A percentile compares a stretch with the other conserved stretches of the same genome.
These are phyloP conservation scores for Solanum sitiens DNA, from an alignment of 257 asterid genomes.

Conservation along the genomic window DNA sequence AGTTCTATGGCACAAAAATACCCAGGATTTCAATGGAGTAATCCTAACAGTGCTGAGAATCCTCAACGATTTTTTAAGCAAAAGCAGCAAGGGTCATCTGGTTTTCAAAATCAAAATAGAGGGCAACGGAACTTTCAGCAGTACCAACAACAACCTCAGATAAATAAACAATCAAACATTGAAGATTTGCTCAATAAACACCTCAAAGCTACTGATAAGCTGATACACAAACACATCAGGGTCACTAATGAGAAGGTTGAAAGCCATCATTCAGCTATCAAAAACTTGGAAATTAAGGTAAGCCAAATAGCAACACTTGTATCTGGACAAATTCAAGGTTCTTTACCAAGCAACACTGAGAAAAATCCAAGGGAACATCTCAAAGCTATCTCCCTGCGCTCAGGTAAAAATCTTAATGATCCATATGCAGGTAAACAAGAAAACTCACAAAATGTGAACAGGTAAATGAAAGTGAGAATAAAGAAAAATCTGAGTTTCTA, in stretches of 20 bases:
- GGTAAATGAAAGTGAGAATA: not conserved
- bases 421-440: not conserved
- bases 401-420: not conserved
- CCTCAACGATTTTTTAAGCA: not conserved
- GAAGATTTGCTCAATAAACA: not conserved
- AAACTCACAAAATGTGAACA: not conserved
- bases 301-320: too few relatives aligned
- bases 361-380: not conserved
- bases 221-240: too few relatives aligned
- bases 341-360: too few relatives aligned
- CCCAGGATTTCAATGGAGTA: not conserved
- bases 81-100: not conserved
- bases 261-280: too few relatives aligned
- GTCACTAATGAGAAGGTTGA: too few relatives aligned
- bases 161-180: not conserved
- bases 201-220: too few relatives aligned
- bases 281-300: too few relatives aligned
- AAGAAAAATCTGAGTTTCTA: not conserved
- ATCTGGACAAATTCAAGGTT: too few relatives aligned
- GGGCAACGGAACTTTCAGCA: not conserved
- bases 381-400: not conserved
- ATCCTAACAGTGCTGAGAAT: not conserved
- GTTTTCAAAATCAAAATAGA: not conserved
- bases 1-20: not conserved
- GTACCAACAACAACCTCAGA: not conserved